These are phyloP conservation scores for Straminergon stramineum DNA, from an alignment of 225 moss, liverwort and hornwort genomes.

Conservation along the genomic window DNA sequence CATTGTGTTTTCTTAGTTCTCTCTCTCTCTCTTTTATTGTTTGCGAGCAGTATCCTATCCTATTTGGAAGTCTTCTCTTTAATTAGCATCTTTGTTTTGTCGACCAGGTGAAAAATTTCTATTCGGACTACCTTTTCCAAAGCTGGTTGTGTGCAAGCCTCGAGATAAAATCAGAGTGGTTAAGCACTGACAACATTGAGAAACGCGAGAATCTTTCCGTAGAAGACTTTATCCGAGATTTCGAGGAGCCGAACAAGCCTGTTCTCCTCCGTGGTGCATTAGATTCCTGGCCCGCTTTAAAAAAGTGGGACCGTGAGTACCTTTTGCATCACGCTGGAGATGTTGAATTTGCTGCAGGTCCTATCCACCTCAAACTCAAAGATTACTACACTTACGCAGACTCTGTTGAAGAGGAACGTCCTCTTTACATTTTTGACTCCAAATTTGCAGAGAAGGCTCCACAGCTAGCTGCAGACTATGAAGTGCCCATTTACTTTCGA, in stretches of 20 bases:
- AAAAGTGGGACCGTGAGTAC: constrained; percentile 71
- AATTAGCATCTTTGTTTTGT: neutral
- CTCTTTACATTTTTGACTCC: constrained; percentile 82
- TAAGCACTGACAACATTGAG: constrained; percentile 64
- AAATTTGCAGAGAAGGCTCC: constrained; percentile 79
- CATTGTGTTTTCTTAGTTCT: neutral
- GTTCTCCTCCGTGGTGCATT: constrained; percentile 60
- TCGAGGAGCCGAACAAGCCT: constrained; percentile 86
- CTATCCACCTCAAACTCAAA: constrained; percentile 54
- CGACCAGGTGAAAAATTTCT: constrained; percentile 69
- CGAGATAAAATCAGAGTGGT: constrained; percentile 77
- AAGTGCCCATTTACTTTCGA: constrained; percentile 59
- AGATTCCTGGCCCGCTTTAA: constrained; percentile 62
- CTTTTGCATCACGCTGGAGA: constrained; percentile 54
- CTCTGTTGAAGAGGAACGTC: constrained; percentile 71
- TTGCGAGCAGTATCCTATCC: neutral
- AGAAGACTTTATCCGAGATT: constrained; percentile 64
- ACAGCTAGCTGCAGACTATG: constrained; percentile 64
- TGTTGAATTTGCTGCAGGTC: constrained; percentile 66
- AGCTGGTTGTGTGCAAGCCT: constrained; percentile 97
- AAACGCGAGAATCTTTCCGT: constrained; percentile 42
- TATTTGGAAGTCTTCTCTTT: neutral
- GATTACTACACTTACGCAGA: constrained; percentile 71
- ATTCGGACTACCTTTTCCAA: constrained; percentile 87
- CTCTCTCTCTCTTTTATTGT: neutral